Percentiles rank a stretch among this genome's conserved stretches.
These are phyloP conservation scores for Davidsoniella virescens DNA, from an alignment of 2,329 filamentous ascomycete species.

Conservation along the genomic window DNA sequence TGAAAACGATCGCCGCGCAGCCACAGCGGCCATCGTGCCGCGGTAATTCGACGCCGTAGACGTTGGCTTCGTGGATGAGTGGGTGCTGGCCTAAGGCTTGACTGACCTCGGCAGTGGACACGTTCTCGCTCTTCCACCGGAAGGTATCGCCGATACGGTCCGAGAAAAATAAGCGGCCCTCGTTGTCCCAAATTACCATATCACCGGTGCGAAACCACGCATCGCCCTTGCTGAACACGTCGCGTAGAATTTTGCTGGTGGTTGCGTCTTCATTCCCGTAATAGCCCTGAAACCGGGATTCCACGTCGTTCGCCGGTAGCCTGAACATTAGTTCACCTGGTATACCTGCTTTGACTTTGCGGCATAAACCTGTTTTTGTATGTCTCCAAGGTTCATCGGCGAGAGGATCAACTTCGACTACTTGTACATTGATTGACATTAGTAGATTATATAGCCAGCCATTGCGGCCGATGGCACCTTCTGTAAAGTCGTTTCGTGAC, in stretches of 20 bases:
- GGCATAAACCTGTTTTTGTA: constrained; percentile 52
- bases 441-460: constrained; percentile 45
- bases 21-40: constrained; percentile 72
- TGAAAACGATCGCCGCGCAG: constrained; percentile 54
- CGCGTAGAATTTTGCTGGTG: constrained; percentile 53
- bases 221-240: constrained; percentile 61
- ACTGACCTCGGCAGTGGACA: constrained; percentile 69
- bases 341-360: constrained; percentile 37
- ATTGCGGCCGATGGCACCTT: constrained; percentile 63
- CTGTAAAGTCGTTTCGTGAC: constrained; percentile 52
- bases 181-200: constrained; percentile 50
- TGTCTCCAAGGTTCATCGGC: constrained; percentile 54
- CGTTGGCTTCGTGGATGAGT: constrained; percentile 59
- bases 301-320: constrained; percentile 49
- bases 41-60: constrained; percentile 68
- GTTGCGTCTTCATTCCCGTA: constrained; percentile 58
- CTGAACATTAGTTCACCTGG: constrained; percentile 60
- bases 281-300: constrained; percentile 63
- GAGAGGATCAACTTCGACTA: constrained; percentile 57
- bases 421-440: constrained; percentile 31
- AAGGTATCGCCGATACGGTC: constrained; percentile 69
- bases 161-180: constrained; percentile 63
- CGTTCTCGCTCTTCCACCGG: constrained; percentile 71
- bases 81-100: constrained; percentile 53
- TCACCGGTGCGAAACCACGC: constrained; percentile 78